Evolutionary conservation across 2,329 filamentous ascomycete genomes (phyloP).

Genomic region (Colletotrichum sp.): DNA sequence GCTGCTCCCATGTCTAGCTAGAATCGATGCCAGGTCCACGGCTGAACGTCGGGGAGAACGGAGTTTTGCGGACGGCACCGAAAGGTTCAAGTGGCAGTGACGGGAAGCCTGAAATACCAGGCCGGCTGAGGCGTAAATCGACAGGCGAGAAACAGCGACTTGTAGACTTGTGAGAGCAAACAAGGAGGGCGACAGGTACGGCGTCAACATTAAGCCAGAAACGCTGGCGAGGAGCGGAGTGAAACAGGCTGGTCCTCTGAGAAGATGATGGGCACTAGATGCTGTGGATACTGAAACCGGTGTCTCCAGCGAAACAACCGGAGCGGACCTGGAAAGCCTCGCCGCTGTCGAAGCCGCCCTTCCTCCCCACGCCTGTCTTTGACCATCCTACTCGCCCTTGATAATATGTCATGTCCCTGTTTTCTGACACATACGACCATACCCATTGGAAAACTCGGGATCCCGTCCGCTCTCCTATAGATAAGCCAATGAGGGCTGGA

Average conservation of each 20-base stretch:
- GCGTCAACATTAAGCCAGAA: neutral
- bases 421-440: neutral
- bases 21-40: neutral
- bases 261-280: neutral
- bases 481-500: too few relatives aligned
- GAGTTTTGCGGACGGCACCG: neutral
- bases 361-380: neutral
- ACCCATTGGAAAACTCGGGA: neutral
- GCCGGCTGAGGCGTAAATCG: too few relatives aligned
- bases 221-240: too few relatives aligned
- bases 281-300: neutral
- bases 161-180: neutral
- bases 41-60: neutral
- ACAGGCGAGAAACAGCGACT: too few relatives aligned
- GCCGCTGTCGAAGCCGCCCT: neutral
- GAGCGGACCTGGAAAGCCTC: neutral
- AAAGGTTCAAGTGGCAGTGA: neutral
- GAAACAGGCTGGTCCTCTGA: neutral
- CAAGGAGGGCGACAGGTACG: neutral
- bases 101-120: neutral
- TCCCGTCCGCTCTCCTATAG: neutral
- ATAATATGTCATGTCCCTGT: rapidly evolving
- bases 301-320: neutral
- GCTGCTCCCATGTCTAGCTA: neutral
- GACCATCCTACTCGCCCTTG: neutral